A percentile compares a stretch with the other conserved stretches of the same genome.
Evolutionary conservation across 495 filamentous ascomycete genomes (phyloP).

Genomic region (Tuber calosporum): DNA sequence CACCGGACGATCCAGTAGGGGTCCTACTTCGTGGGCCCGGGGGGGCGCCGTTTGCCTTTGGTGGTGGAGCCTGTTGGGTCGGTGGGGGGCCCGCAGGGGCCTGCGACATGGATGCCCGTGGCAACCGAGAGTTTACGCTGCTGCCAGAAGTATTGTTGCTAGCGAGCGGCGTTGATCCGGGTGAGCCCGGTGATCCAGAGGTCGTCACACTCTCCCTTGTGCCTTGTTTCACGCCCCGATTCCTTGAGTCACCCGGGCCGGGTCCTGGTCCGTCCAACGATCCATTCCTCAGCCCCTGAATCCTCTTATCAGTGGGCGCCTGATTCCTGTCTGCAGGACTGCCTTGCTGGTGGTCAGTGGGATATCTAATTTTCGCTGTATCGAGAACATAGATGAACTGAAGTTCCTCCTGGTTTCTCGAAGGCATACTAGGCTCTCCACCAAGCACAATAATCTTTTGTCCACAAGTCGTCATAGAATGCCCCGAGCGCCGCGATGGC

Average conservation of each 20-base stretch:
- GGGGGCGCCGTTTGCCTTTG: slow-evolving; percentile 52
- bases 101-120: slow-evolving; percentile 61
- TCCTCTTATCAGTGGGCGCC: slow-evolving; percentile 39
- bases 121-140: slow-evolving; percentile 48
- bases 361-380: slow-evolving; percentile 92
- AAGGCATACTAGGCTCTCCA: slow-evolving; percentile 85
- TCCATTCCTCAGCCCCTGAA: slow-evolving; percentile 27
- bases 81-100: slow-evolving; percentile 78
- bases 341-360: slow-evolving; percentile 60
- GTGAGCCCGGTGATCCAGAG: slow-evolving; percentile 33
- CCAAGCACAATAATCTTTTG: slow-evolving; percentile 88
- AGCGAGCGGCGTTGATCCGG: slow-evolving; percentile 29
- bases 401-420: slow-evolving; percentile 71
- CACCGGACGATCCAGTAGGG: slow-evolving; percentile 45
- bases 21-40: slow-evolving; percentile 54
- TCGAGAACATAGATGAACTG: slow-evolving; percentile 86
- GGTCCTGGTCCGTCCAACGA: slow-evolving; percentile 27
- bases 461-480: slow-evolving; percentile 92
- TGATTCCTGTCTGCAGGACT: slow-evolving; percentile 43
- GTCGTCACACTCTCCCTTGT: slow-evolving; percentile 53
- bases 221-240: slow-evolving; percentile 48
- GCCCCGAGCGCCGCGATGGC: slow-evolving; percentile 85
- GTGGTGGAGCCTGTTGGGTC: slow-evolving; percentile 74
- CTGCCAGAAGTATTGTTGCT: slow-evolving; percentile 42
- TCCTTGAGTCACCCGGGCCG: slow-evolving; percentile 42